Evolutionary conservation across 306 rosid species (phyloP), one percentile per base, ranked within the genome.

Genomic region (Abrus pulchellus): DNA sequence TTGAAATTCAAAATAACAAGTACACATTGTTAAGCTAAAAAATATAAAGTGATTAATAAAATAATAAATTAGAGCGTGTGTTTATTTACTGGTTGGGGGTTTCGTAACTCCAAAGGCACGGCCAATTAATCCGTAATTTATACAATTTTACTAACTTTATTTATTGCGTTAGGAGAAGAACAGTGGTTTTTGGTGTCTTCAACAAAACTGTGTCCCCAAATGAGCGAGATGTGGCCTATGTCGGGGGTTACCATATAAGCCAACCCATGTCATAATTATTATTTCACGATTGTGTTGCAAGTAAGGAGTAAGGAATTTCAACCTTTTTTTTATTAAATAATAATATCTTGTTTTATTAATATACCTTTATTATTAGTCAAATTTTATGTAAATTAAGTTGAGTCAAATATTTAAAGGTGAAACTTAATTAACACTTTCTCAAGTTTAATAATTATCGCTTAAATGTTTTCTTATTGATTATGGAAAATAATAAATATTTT

Each of bases 41-140:
- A 20, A 20, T 20, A 20, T 20, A 20, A 20, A 20, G 20, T 20
- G 20, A 20, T 20, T 20, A 0, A 20, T 20, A 20, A 20, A 20
- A 20, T 20, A 20, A 20, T 20, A 20, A 20, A 20, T 20, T 20
- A 20, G 20, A 20, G 20, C 73, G 53, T 48, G 62, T 53, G 6
- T 63, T 78, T 40, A 68, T 9, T 30, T n/a, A 67, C 7, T 7
- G 1, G 2, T 12, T 7, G 1, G 2, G 30, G 13, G 44, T 75
- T 74, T 61, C 85, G 83, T 76, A 48, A 76, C 57, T 75, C 52
- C 75, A 9, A 84, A 75, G 87, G 43, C 69, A 75, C 13, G 33
- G 38, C 67, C 65, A n/a, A 57, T 62, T 44, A 78, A 72, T 32
- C 56, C 64, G 27, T 79, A 65, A 49, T 67, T 81, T 11, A 30